A percentile compares a stretch with the other conserved stretches of the same genome.
Conservation (phyloP, 2,329 filamentous ascomycete genomes). For the Sporothrix euskadiensis region DNA sequence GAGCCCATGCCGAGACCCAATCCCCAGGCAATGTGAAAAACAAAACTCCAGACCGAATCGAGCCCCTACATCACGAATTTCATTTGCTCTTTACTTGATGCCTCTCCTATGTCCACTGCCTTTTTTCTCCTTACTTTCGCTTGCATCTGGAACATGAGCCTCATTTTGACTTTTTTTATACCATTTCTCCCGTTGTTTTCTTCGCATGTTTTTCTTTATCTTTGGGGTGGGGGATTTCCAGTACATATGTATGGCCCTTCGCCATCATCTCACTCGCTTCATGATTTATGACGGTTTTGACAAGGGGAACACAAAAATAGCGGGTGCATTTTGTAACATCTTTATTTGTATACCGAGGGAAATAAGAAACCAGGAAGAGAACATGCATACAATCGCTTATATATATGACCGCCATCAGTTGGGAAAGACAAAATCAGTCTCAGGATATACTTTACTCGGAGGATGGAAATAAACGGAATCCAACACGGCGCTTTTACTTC, state of each 20-base stretch:
- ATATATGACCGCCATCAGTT: neutral
- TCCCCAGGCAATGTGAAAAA: neutral
- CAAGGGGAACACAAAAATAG: neutral
- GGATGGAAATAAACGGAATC: neutral
- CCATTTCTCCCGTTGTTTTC: neutral
- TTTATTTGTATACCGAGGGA: neutral
- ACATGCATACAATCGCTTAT: neutral
- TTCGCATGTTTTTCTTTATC: neutral
- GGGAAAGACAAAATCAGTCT: neutral
- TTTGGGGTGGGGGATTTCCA: neutral
- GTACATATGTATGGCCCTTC: neutral
- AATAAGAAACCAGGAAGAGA: neutral
- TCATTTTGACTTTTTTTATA: neutral
- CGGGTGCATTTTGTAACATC: neutral
- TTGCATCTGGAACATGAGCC: neutral
- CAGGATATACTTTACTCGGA: neutral
- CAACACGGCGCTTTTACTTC: neutral
- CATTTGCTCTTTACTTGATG: constrained; percentile 17
- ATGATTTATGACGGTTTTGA: neutral
- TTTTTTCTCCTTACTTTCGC: neutral
- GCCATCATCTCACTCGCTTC: neutral
- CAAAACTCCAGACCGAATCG: neutral
- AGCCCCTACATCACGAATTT: neutral
- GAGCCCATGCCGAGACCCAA: neutral
- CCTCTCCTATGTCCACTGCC: constrained; percentile 8